Evolutionary conservation across 768 basidiomycete species (phyloP).

Genomic region (Coprinopsis strossmayeri): DNA sequence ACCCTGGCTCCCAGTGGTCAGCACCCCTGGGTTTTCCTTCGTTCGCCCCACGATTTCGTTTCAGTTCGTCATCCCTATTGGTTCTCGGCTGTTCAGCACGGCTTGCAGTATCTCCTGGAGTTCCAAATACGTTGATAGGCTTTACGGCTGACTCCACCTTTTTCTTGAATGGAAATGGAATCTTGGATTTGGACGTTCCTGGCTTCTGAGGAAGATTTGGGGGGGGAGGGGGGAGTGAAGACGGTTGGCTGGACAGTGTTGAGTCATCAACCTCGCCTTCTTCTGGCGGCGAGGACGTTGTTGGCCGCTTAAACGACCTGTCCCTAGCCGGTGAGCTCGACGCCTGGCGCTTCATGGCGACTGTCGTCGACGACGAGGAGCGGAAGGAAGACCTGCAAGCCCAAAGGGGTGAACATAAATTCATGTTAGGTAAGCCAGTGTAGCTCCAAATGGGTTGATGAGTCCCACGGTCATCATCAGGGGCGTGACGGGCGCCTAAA

Average conservation of each 20-base stretch:
- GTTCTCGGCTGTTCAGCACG: conserved; percentile 11
- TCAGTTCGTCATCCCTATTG: conserved; percentile 27
- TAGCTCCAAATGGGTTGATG: no score
- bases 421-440: not conserved
- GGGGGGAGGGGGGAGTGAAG: conserved; percentile 19
- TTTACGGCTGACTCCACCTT: conserved; percentile 25
- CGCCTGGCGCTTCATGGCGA: conserved; percentile 49
- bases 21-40: conserved; percentile 13
- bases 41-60: conserved; percentile 8
- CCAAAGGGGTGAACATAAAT: not conserved
- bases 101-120: conserved; percentile 3
- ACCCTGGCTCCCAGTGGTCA: conserved; percentile 33
- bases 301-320: conserved; percentile 48
- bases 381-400: conserved; percentile 6
- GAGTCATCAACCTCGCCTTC: conserved; percentile 77
- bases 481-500: no score
- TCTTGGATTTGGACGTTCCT: conserved; percentile 32
- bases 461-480: no score
- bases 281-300: conserved; percentile 61
- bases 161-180: conserved; percentile 76
- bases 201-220: conserved; percentile 31
- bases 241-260: conserved; percentile 15
- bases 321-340: conserved; percentile 43
- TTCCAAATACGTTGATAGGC: conserved; percentile 10
- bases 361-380: conserved; percentile 15